Percentiles rank a stretch among this genome's conserved stretches.
Conservation (phyloP, 2,329 filamentous ascomycete species). For the Diplodia corticola region DNA sequence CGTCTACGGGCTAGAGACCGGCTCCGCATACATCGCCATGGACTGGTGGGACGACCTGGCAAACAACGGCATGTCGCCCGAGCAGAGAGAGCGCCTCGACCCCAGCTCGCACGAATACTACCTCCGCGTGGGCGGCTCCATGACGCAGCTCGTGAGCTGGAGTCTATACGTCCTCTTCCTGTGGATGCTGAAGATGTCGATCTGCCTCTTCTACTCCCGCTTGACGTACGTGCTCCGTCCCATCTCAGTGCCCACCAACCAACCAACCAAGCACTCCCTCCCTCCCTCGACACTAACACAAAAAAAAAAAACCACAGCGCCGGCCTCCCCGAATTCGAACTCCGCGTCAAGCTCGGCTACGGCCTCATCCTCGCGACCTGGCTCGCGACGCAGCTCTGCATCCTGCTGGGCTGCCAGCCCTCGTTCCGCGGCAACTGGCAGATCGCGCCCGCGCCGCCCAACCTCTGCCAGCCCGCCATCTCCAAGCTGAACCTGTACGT, state of each 20-base stretch:
- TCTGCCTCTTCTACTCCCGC: constrained; percentile 57
- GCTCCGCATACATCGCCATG: constrained; percentile 53
- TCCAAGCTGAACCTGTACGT: constrained; percentile 17
- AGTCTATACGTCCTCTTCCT: constrained; percentile 53
- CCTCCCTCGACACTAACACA: background rate
- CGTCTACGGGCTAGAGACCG: constrained; percentile 54
- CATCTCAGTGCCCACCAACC: no score
- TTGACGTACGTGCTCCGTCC: constrained; percentile 46
- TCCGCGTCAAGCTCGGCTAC: constrained; percentile 50
- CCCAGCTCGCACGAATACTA: constrained; percentile 49
- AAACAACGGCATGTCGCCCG: constrained; percentile 59
- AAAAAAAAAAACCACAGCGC: background rate
- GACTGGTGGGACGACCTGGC: constrained; percentile 53
- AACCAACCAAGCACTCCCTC: no score
- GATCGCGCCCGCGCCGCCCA: constrained; percentile 58
- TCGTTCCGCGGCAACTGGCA: constrained; percentile 56
- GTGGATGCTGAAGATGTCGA: constrained; percentile 55
- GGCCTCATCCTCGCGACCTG: constrained; percentile 51
- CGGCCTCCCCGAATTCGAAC: constrained; percentile 35
- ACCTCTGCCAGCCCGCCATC: constrained; percentile 20
- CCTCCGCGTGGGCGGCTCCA: constrained; percentile 53
- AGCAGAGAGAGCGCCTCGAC: constrained; percentile 49
- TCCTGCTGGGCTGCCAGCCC: constrained; percentile 56
- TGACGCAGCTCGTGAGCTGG: constrained; percentile 56
- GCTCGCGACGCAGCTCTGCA: constrained; percentile 49